Conservation (phyloP, 371 early-diverging fungal species). For the Furculomyces boomerangus region DNA sequence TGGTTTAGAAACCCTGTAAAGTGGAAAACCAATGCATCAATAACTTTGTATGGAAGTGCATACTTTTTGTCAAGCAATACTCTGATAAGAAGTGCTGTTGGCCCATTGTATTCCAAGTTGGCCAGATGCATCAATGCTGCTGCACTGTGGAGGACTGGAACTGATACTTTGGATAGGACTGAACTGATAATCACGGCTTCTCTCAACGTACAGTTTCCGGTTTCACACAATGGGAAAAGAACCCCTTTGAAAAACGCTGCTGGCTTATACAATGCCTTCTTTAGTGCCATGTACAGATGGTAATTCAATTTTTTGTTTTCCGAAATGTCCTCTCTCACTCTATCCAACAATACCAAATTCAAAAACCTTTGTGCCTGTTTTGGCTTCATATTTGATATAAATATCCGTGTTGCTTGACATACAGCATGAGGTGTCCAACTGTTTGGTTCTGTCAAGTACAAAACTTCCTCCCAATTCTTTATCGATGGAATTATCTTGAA, state of each 20-base stretch:
- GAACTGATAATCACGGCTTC: constrained; percentile 93
- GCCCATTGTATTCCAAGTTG: constrained; percentile 95
- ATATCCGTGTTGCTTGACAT: constrained; percentile 89
- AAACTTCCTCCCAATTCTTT: constrained; percentile 89
- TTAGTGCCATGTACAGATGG: constrained; percentile 87
- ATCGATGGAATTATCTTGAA: constrained; percentile 96
- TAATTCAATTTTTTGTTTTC: constrained; percentile 90
- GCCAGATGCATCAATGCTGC: constrained; percentile 84
- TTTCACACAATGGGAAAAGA: constrained; percentile 88
- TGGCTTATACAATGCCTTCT: constrained; percentile 91
- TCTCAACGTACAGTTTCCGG: constrained; percentile 82
- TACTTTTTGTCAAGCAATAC: constrained; percentile 95
- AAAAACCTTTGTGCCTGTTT: constrained; percentile 86
- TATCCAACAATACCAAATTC: constrained; percentile 65
- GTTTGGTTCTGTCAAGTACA: constrained; percentile 77
- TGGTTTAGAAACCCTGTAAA: constrained; percentile 53
- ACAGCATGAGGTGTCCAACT: constrained; percentile 92
- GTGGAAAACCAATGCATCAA: constrained; percentile 88
- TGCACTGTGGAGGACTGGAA: constrained; percentile 88
- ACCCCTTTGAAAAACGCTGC: constrained; percentile 96
- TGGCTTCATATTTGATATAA: constrained; percentile 83
- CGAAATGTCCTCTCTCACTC: constrained; percentile 82
- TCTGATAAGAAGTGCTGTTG: constrained; percentile 84
- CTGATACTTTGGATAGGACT: constrained; percentile 76
- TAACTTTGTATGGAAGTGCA: constrained; percentile 89